These are phyloP conservation scores for Epichloe amarillans DNA, from an alignment of 2,329 filamentous ascomycete species.

Conservation along the genomic window DNA sequence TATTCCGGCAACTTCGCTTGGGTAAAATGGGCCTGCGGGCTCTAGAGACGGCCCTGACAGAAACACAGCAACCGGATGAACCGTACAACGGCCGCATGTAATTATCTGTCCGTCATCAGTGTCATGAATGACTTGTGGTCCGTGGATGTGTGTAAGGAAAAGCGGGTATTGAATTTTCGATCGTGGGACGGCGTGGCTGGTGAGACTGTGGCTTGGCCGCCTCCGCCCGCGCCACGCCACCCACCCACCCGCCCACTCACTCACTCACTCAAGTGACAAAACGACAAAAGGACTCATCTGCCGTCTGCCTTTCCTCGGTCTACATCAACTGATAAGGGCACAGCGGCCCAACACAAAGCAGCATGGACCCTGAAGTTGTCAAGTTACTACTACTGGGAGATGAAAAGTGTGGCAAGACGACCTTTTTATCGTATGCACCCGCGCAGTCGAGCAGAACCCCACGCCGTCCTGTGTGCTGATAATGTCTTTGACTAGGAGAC, in stretches of 20 bases:
- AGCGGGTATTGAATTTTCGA: conserved; percentile 1
- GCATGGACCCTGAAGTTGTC: conserved; percentile 35
- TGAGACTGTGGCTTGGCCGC: not conserved
- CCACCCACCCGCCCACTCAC: not conserved
- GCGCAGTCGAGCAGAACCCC: not conserved
- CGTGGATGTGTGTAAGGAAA: not conserved
- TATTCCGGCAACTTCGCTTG: not conserved
- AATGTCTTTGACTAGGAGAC: conserved; percentile 26
- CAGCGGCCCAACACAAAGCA: not conserved
- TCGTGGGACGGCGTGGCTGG: not conserved
- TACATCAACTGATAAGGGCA: not conserved
- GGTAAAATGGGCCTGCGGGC: conserved; percentile 1
- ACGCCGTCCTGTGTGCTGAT: not conserved
- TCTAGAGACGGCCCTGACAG: conserved; percentile 10
- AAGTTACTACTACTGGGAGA: conserved; percentile 47
- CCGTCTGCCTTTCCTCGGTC: not conserved
- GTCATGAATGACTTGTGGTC: not conserved
- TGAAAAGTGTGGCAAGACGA: conserved; percentile 45
- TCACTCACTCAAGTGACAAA: not conserved
- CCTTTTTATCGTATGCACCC: conserved; percentile 43
- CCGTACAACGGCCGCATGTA: conserved; percentile 17
- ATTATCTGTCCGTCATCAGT: not conserved
- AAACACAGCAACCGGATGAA: conserved; percentile 14
- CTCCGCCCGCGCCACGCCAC: not conserved
- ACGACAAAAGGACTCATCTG: not conserved